A percentile compares a stretch with the other conserved stretches of the same genome.
These are phyloP conservation scores for Fusarium protoensiforme DNA, from an alignment of 2,329 filamentous ascomycete species.

Conservation along the genomic window DNA sequence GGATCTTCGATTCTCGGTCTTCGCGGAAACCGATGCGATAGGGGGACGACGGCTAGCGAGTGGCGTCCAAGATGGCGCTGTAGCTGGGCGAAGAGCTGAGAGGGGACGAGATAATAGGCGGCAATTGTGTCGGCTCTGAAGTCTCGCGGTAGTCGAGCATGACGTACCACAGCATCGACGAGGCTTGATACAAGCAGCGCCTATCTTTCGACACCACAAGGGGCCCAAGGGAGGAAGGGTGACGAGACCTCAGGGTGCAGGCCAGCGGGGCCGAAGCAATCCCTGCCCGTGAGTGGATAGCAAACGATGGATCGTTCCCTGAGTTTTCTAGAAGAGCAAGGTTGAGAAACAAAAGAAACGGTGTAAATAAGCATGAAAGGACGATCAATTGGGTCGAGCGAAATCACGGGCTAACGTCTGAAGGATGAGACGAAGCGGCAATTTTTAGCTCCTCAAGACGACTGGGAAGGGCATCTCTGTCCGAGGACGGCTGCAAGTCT, in stretches of 20 bases:
- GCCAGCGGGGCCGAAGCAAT: slow-evolving; percentile 4
- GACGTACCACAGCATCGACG: background rate
- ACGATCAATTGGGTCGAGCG: slow-evolving; percentile 19
- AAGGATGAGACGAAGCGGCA: background rate
- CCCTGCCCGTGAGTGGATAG: slow-evolving; percentile 19
- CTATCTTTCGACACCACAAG: background rate
- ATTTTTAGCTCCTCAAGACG: slow-evolving; percentile 5
- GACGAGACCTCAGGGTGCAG: slow-evolving; percentile 16
- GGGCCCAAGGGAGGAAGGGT: background rate
- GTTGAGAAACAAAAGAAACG: slow-evolving; percentile 29
- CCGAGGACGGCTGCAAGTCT: slow-evolving; percentile 13
- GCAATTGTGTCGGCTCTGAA: background rate
- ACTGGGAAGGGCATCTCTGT: background rate
- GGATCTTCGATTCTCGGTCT: slow-evolving; percentile 2
- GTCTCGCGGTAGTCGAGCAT: background rate
- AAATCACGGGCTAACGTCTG: slow-evolving; percentile 16
- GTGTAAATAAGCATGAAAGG: slow-evolving; percentile 39
- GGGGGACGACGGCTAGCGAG: slow-evolving; percentile 8
- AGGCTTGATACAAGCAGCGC: background rate
- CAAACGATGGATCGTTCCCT: slow-evolving; percentile 27
- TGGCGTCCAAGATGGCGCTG: slow-evolving; percentile 1
- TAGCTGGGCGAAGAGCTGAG: slow-evolving; percentile 2
- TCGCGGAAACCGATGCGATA: slow-evolving; percentile 1
- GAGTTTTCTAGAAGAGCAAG: slow-evolving; percentile 36
- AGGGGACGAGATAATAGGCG: background rate